Conservation (phyloP, 768 basidiomycete genomes). For the Trametes elegans region DNA sequence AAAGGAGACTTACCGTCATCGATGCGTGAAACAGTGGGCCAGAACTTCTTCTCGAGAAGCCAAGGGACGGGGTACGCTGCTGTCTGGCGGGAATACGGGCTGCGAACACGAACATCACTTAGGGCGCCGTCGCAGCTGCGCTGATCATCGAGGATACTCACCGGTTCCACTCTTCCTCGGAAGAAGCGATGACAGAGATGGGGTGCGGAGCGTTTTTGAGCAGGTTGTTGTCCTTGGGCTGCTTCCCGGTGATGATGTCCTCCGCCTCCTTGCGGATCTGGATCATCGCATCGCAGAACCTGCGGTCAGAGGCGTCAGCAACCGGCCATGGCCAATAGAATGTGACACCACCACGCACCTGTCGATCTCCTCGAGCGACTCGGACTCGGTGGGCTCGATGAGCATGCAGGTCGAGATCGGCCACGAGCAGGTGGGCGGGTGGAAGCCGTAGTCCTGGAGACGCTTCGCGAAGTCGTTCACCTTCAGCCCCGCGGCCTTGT, state of each 20-base stretch:
- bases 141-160: constrained; percentile 32
- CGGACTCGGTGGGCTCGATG: constrained; percentile 97
- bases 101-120: constrained; percentile 30
- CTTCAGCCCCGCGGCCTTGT: constrained; percentile 84
- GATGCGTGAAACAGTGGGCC: constrained; percentile 90
- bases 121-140: not conserved
- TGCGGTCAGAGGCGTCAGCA: constrained; percentile 27
- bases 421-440: constrained; percentile 98
- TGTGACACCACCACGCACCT: constrained; percentile 41
- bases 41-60: constrained; percentile 89
- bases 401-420: constrained; percentile 96
- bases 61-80: constrained; percentile 90
- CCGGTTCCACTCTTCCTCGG: constrained; percentile 86
- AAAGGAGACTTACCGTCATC: constrained; percentile 73
- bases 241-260: constrained; percentile 81
- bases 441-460: constrained; percentile 92
- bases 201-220: constrained; percentile 96
- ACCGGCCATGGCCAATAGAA: not conserved
- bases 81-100: constrained; percentile 85
- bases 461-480: constrained; percentile 97
- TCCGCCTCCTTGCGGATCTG: constrained; percentile 90
- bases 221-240: constrained; percentile 88
- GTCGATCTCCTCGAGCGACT: constrained; percentile 90
- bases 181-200: constrained; percentile 63
- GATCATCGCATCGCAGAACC: constrained; percentile 99